Percentiles rank a stretch among this genome's conserved stretches.
These are phyloP conservation scores for Aureoboletus auriporus DNA, from an alignment of 768 basidiomycete species.

Conservation along the genomic window DNA sequence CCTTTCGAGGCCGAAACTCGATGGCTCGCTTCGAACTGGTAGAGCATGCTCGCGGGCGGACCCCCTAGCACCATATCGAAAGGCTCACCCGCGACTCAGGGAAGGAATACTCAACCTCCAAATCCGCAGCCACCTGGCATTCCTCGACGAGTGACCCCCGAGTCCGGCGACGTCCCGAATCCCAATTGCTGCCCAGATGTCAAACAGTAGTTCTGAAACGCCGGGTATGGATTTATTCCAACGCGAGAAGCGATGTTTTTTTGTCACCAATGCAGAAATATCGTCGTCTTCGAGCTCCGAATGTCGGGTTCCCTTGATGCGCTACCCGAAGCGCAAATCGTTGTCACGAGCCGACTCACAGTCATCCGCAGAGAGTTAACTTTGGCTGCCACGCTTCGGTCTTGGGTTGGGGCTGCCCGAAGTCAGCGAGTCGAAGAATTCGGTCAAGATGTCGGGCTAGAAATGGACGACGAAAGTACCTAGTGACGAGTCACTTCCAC, in stretches of 20 bases:
- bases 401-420: conserved; percentile 26
- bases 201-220: conserved; percentile 23
- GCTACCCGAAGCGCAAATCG: conserved; percentile 14
- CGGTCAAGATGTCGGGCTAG: conserved; percentile 10
- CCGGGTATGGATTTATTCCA: conserved; percentile 26
- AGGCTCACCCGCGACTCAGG: neutral
- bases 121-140: conserved; percentile 19
- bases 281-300: conserved; percentile 42
- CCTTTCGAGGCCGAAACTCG: conserved; percentile 2
- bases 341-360: conserved; percentile 17
- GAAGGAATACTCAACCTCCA: conserved; percentile 7
- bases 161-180: conserved; percentile 16
- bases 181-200: neutral
- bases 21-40: conserved; percentile 12
- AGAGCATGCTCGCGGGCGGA: conserved; percentile 31
- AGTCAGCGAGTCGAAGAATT: conserved; percentile 8
- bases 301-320: conserved; percentile 24
- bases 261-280: conserved; percentile 43
- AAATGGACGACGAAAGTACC: conserved; percentile 12
- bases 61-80: conserved; percentile 15
- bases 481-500: conserved; percentile 1
- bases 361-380: conserved; percentile 20
- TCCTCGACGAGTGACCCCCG: conserved; percentile 21
- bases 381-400: conserved; percentile 25
- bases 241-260: conserved; percentile 31